Conservation (phyloP, 2,329 filamentous ascomycete genomes). For the Tolypocladium tundrense region DNA sequence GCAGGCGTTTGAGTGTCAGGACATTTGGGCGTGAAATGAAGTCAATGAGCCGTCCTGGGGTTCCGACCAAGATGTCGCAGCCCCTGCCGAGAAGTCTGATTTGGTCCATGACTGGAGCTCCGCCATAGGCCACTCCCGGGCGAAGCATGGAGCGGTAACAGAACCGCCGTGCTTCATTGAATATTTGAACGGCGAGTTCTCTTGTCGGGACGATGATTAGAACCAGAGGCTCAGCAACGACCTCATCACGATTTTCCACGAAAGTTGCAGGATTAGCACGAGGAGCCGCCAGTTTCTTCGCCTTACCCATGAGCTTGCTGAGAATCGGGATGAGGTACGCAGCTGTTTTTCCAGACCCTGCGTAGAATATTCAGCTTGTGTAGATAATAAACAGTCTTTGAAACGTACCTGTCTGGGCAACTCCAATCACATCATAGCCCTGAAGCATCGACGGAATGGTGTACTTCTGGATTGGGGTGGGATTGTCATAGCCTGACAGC, state of each 20-base stretch:
- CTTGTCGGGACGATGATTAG: conserved; percentile 78
- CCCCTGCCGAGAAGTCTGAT: conserved; percentile 65
- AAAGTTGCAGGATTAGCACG: conserved; percentile 57
- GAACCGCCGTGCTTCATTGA: conserved; percentile 83
- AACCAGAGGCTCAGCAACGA: conserved; percentile 78
- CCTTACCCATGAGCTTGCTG: conserved; percentile 91
- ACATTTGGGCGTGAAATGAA: conserved; percentile 64
- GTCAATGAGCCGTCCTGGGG: conserved; percentile 76
- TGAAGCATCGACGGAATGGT: conserved; percentile 68
- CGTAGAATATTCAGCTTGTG: neutral
- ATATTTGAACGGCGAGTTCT: conserved; percentile 88
- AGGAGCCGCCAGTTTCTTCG: conserved; percentile 71
- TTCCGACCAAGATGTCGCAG: conserved; percentile 81
- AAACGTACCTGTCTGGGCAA: conserved; percentile 70
- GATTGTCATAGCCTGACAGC: conserved; percentile 57
- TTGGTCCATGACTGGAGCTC: conserved; percentile 62
- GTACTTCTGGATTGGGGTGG: conserved; percentile 84
- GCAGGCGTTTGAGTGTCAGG: conserved; percentile 65
- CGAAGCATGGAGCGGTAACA: conserved; percentile 94
- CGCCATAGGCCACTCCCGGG: conserved; percentile 82
- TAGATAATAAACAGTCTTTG: neutral
- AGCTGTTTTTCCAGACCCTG: conserved; percentile 93
- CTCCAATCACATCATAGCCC: conserved; percentile 74
- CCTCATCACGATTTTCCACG: conserved; percentile 32
- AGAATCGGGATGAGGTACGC: conserved; percentile 85